phyloP scores from a whole-genome alignment of 2,329 filamentous ascomycete species.

The Fusarium sp. region DNA sequence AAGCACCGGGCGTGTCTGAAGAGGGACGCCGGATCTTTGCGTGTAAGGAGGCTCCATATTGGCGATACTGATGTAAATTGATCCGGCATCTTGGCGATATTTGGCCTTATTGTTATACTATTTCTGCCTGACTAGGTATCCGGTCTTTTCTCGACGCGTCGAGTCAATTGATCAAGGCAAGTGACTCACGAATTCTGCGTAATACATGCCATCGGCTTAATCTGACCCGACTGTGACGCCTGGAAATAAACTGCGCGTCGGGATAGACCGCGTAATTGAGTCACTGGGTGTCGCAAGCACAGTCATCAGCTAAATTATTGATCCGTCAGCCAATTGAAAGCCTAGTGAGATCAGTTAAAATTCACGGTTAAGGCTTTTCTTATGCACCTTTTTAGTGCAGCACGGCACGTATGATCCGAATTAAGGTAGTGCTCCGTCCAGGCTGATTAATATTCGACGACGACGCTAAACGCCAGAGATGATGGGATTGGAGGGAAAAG shows the following conservation, averaged over 20 bases:
- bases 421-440: background rate
- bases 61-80: background rate
- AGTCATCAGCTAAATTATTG: background rate
- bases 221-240: background rate
- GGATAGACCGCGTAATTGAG: slow-evolving; percentile 10
- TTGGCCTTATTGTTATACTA: background rate
- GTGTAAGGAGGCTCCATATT: slow-evolving; percentile 18
- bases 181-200: slow-evolving; percentile 4
- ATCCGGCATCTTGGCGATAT: background rate
- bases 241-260: background rate
- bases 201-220: background rate
- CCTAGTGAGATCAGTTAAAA: too few species aligned
- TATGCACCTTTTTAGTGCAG: background rate
- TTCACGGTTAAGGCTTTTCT: background rate
- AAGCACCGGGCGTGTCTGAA: slow-evolving; percentile 17
- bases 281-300: slow-evolving; percentile 4
- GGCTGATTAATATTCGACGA: background rate
- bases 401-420: background rate
- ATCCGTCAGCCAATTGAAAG: background rate
- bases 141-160: background rate
- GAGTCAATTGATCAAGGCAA: background rate
- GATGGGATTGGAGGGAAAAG: background rate
- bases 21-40: slow-evolving; percentile 9
- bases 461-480: background rate
- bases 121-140: background rate